These are phyloP conservation scores for Aciculoconidium aculeatum DNA, from an alignment of 805 yeast species.

Conservation along the genomic window DNA sequence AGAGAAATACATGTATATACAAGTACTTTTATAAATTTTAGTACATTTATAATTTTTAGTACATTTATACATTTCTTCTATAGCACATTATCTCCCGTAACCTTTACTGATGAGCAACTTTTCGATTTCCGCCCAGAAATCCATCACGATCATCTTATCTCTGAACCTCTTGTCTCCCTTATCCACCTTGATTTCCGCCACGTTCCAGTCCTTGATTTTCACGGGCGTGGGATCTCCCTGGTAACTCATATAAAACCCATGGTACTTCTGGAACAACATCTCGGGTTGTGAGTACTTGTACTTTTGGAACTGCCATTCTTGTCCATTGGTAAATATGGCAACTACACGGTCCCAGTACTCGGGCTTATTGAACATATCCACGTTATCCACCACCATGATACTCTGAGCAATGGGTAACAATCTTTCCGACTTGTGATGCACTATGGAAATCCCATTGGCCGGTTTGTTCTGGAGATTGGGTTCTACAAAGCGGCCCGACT, in stretches of 20 bases:
- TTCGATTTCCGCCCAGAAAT: conserved; percentile 81
- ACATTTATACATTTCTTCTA: background rate
- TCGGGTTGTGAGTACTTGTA: conserved; percentile 83
- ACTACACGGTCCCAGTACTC: conserved; percentile 98
- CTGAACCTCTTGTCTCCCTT: conserved; percentile 72
- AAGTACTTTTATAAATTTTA: too few relatives aligned
- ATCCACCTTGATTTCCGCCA: conserved; percentile 70
- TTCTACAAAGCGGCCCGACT: conserved; percentile 61
- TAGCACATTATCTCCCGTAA: conserved; percentile 21
- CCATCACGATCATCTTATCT: conserved; percentile 81
- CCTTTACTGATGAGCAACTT: conserved; percentile 67
- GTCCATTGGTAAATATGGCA: conserved; percentile 95
- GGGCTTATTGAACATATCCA: conserved; percentile 77
- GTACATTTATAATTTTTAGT: too few relatives aligned
- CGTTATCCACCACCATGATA: conserved; percentile 81
- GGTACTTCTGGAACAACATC: conserved; percentile 70
- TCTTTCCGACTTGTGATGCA: conserved; percentile 50
- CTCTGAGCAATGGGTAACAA: conserved; percentile 49
- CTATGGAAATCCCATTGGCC: conserved; percentile 37
- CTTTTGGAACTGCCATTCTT: conserved; percentile 90
- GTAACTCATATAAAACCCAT: conserved; percentile 75
- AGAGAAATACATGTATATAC: too few relatives aligned
- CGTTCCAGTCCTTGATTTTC: conserved; percentile 82
- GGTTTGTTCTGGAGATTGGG: conserved; percentile 37
- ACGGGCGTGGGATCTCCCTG: conserved; percentile 76